Percentiles rank a stretch among this genome's conserved stretches.
Evolutionary conservation across 2,329 filamentous ascomycete species (phyloP).

Genomic region (Monosporascus sp.): DNA sequence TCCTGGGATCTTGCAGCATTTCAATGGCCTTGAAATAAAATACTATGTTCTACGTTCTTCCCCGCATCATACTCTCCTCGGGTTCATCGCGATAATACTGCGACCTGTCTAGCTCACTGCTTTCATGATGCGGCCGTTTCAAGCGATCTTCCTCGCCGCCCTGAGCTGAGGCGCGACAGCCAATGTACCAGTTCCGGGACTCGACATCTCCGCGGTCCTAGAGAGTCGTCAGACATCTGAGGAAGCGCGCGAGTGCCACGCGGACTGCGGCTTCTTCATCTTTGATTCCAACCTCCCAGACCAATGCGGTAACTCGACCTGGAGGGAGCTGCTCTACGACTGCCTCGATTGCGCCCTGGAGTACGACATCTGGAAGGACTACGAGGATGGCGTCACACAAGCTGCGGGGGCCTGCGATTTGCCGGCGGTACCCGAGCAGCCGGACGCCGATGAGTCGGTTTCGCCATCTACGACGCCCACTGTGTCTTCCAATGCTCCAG

Average conservation of each 20-base stretch:
- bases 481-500: background rate
- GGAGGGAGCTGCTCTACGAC: background rate
- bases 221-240: background rate
- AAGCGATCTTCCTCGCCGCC: background rate
- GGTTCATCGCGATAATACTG: too few relatives aligned
- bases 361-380: slow-evolving; percentile 40
- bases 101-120: background rate
- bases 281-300: slow-evolving; percentile 13
- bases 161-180: background rate
- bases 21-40: too few relatives aligned
- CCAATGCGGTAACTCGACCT: slow-evolving; percentile 21
- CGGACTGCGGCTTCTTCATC: slow-evolving; percentile 23
- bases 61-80: too few relatives aligned
- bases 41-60: too few relatives aligned
- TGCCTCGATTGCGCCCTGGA: slow-evolving; percentile 37
- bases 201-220: background rate
- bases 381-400: slow-evolving; percentile 31
- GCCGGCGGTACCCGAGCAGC: slow-evolving; percentile 4
- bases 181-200: background rate
- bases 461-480: background rate
- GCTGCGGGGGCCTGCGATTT: slow-evolving; percentile 34
- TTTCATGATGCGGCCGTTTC: background rate
- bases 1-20: too few relatives aligned
- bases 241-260: background rate
- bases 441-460: background rate